phyloP scores from a whole-genome alignment of 2,329 filamentous ascomycete species.

The Fusarium sp. region DNA sequence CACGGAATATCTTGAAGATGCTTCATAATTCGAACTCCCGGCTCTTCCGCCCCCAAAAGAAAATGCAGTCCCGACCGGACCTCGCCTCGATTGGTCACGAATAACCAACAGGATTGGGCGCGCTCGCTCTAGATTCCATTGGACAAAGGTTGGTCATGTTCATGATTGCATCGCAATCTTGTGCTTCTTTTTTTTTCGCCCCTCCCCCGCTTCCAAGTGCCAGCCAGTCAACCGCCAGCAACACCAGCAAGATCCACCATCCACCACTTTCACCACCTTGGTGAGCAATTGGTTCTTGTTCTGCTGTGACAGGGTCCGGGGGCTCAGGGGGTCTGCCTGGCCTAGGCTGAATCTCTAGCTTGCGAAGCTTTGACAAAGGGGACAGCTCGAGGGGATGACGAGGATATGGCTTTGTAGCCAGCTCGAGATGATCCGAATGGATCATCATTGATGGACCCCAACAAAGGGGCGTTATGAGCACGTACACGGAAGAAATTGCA shows the following conservation, averaged over 20 bases:
- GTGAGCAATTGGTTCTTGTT: conserved; percentile 18
- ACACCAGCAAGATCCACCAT: conserved; percentile 35
- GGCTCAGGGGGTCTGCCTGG: neutral
- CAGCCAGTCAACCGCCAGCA: conserved; percentile 26
- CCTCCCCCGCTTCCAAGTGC: conserved; percentile 35
- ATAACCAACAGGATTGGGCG: conserved; percentile 8
- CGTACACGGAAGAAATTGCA: neutral
- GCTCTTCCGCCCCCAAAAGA: neutral
- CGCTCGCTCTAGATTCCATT: conserved; percentile 14
- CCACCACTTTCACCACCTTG: conserved; percentile 25
- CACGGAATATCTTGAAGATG: conserved; percentile 12
- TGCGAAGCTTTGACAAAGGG: neutral
- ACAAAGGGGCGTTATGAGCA: neutral
- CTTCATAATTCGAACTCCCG: conserved; percentile 16
- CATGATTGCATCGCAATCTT: conserved; percentile 33
- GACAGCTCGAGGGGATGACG: neutral
- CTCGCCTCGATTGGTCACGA: conserved; percentile 9
- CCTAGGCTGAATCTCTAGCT: conserved; percentile 9
- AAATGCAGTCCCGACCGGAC: neutral
- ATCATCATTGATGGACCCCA: neutral
- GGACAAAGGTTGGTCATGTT: conserved; percentile 16
- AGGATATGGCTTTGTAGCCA: neutral
- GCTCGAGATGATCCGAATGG: neutral
- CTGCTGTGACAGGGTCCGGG: conserved; percentile 32
- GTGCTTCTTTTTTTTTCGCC: conserved; percentile 32